phyloP scores from a whole-genome alignment of 176 grass and related monocot species.

The Tillandsia leiboldiana region DNA sequence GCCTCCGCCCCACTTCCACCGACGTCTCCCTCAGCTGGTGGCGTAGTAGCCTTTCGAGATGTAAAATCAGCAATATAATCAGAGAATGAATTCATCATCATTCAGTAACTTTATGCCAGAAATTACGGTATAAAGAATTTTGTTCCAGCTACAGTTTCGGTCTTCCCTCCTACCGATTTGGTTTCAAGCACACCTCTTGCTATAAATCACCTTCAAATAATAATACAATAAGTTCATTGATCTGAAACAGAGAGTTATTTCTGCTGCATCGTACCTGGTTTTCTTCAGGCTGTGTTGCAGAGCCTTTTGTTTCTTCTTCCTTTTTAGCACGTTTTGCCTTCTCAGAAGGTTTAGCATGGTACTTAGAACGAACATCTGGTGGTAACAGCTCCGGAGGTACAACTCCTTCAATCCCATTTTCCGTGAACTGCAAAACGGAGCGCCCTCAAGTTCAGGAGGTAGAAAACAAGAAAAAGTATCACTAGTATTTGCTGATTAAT shows the following conservation, averaged over 20 bases:
- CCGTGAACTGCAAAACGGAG: constrained; percentile 35
- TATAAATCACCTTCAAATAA: too few relatives aligned
- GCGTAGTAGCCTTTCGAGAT: constrained; percentile 34
- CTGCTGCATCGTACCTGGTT: constrained; percentile 32
- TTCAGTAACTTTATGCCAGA: background rate
- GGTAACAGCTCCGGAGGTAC: constrained; percentile 77
- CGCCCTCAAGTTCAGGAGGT: background rate
- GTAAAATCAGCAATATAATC: constrained; percentile 3
- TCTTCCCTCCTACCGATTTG: too few relatives aligned
- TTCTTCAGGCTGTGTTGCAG: constrained; percentile 51
- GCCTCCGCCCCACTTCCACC: constrained; percentile 56
- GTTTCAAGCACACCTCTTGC: too few relatives aligned
- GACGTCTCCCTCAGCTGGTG: constrained; percentile 60
- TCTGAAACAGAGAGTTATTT: too few relatives aligned
- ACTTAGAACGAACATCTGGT: constrained; percentile 56
- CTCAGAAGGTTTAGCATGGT: constrained; percentile 51
- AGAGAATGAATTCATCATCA: background rate
- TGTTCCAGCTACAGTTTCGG: too few relatives aligned
- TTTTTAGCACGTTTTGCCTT: constrained; percentile 67
- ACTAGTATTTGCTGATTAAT: background rate
- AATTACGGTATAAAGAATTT: background rate
- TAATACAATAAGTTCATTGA: too few relatives aligned
- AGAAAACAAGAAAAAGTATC: constrained; percentile 18
- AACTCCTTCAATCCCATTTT: constrained; percentile 84
- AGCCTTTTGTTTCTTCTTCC: constrained; percentile 59